phyloP scores from a whole-genome alignment of 202 grass and related monocot genomes.

The Hordeum pubiflorum region DNA sequence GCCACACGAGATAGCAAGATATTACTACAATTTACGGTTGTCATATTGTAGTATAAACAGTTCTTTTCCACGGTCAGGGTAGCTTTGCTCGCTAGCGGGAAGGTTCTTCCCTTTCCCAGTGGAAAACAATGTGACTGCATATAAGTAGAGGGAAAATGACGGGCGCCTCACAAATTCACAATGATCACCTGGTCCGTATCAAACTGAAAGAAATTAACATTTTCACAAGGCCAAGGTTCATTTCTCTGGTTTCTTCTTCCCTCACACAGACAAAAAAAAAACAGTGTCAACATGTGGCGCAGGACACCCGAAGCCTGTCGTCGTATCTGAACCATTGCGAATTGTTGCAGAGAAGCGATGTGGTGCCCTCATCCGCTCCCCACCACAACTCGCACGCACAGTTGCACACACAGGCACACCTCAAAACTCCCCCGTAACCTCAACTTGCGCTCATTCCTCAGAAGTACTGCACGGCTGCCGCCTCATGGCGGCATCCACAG shows the following conservation, averaged over 20 bases:
- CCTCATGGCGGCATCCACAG: slow-evolving; percentile 46
- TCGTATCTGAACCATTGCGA: background rate
- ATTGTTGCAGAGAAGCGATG: background rate
- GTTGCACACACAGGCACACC: background rate
- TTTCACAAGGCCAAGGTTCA: background rate
- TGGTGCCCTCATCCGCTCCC: background rate
- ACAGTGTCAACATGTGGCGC: background rate
- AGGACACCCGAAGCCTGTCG: background rate
- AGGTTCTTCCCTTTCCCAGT: background rate
- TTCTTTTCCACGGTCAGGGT: background rate
- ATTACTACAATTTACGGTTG: background rate
- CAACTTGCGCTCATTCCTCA: background rate
- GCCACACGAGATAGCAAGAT: background rate
- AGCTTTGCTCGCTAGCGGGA: background rate
- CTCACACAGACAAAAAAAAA: no score
- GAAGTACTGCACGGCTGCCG: background rate
- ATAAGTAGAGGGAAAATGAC: background rate
- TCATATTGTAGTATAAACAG: background rate
- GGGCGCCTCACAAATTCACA: background rate
- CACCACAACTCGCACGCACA: background rate
- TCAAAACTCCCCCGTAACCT: background rate
- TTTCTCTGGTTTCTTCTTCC: background rate
- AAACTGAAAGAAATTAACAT: background rate
- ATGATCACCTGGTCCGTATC: background rate
- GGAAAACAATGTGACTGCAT: background rate